Conservation (phyloP, 805 yeast species). For the Suhomyces emberorum region DNA sequence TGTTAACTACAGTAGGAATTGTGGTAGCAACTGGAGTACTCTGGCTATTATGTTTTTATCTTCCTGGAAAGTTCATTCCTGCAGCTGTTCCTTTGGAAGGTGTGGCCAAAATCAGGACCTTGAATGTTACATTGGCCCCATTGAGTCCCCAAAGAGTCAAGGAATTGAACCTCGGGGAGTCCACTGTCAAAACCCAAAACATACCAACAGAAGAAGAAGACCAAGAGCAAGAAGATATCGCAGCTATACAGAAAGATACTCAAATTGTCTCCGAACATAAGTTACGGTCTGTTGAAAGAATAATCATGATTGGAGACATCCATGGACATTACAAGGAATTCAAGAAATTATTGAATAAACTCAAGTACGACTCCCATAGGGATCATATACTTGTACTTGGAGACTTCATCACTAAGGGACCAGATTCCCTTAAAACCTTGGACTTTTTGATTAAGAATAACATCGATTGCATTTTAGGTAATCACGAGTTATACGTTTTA, state of each 20-base stretch:
- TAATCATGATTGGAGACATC: conserved; percentile 79
- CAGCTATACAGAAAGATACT: conserved; percentile 1
- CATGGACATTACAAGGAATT: conserved; percentile 74
- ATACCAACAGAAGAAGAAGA: conserved; percentile 7
- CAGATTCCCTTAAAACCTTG: conserved; percentile 65
- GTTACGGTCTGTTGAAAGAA: conserved; percentile 33
- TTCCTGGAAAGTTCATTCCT: conserved; percentile 37
- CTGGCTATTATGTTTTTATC: conserved; percentile 29
- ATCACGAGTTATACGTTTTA: conserved; percentile 77
- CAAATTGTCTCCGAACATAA: neutral
- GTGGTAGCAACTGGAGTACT: conserved; percentile 14
- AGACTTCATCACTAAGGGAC: conserved; percentile 84
- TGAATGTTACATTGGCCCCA: conserved; percentile 26
- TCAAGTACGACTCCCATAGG: conserved; percentile 40
- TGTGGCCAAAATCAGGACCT: conserved; percentile 21
- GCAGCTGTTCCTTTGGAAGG: conserved; percentile 23
- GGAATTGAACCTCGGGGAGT: conserved; percentile 14
- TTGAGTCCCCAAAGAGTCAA: conserved; percentile 13
- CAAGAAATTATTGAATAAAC: conserved; percentile 47
- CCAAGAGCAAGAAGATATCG: conserved; percentile 1
- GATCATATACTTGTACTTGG: conserved; percentile 75
- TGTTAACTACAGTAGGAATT: conserved; percentile 12
- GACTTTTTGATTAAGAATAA: conserved; percentile 51
- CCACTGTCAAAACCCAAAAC: neutral
- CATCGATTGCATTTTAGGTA: conserved; percentile 78